Evolutionary conservation across 805 yeast species (phyloP).

Genomic region (Helenozyma baotianmanensis): DNA sequence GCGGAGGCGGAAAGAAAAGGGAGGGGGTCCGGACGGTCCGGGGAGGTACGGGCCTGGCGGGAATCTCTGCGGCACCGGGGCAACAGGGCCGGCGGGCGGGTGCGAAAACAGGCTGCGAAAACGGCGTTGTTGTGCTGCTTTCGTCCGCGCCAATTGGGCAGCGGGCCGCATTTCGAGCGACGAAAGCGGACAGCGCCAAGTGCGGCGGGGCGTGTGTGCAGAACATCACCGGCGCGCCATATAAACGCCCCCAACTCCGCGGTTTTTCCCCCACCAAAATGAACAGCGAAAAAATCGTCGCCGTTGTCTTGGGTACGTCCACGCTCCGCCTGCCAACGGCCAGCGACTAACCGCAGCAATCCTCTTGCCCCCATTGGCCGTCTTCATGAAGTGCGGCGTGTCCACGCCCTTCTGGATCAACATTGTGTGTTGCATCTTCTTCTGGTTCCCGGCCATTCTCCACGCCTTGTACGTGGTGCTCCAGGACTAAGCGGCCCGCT

Average conservation of each 20-base stretch:
- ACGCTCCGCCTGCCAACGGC: not conserved
- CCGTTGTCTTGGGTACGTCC: constrained; percentile 30
- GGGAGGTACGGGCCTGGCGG: no score
- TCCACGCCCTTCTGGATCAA: constrained; percentile 63
- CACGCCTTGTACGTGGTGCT: constrained; percentile 67
- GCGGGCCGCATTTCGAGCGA: no score
- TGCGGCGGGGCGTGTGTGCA: no score
- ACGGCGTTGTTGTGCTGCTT: no score
- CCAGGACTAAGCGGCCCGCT: constrained; percentile 11
- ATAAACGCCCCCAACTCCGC: no score
- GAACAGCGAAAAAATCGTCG: constrained; percentile 40
- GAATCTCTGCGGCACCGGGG: no score
- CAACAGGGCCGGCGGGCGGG: no score
- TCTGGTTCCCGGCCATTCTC: constrained; percentile 77
- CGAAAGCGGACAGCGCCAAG: no score
- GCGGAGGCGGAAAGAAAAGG: no score
- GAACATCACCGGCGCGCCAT: not conserved
- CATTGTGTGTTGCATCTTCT: constrained; percentile 54
- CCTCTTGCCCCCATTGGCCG: constrained; percentile 73
- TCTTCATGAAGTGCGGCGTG: constrained; percentile 63
- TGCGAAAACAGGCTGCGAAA: no score
- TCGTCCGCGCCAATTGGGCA: no score
- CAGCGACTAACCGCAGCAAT: constrained; percentile 41
- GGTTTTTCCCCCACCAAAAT: constrained; percentile 14
- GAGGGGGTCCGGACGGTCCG: no score